These are phyloP conservation scores for Annulohypoxylon maeteangense DNA, from an alignment of 495 filamentous ascomycete species.

Conservation along the genomic window DNA sequence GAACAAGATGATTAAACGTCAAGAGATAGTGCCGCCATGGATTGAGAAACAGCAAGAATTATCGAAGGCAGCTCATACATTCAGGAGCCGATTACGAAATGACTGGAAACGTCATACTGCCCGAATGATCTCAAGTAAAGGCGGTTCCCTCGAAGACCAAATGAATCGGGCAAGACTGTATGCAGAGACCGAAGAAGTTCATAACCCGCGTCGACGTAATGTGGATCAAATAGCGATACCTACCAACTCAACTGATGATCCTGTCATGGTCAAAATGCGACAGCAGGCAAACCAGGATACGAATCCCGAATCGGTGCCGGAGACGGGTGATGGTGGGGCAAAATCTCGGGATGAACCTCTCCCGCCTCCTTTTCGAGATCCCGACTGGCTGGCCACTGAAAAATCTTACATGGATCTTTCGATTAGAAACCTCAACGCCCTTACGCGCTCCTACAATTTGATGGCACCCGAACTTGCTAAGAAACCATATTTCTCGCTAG, in stretches of 20 bases:
- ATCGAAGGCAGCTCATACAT: conserved; percentile 70
- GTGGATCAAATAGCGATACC: conserved; percentile 60
- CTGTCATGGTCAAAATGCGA: conserved; percentile 58
- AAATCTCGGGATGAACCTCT: conserved; percentile 42
- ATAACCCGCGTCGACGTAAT: conserved; percentile 61
- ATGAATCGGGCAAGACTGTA: conserved; percentile 76
- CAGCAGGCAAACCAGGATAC: conserved; percentile 42
- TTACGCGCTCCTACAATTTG: conserved; percentile 91
- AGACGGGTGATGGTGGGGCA: conserved; percentile 18
- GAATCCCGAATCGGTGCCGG: conserved; percentile 30
- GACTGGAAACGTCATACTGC: conserved; percentile 93
- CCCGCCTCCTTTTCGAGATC: conserved; percentile 69
- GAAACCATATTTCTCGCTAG: conserved; percentile 89
- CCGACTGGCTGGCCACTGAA: conserved; percentile 75
- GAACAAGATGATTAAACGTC: conserved; percentile 98
- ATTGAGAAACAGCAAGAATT: conserved; percentile 99
- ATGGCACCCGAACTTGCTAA: conserved; percentile 92
- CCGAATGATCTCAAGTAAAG: conserved; percentile 79
- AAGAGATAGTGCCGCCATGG: conserved; percentile 86
- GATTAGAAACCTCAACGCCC: conserved; percentile 79
- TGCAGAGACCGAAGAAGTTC: conserved; percentile 74
- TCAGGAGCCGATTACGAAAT: conserved; percentile 76
- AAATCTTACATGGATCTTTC: conserved; percentile 79
- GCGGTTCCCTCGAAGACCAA: conserved; percentile 80
- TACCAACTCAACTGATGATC: conserved; percentile 59